Conservation (phyloP, 352 stramenopile species). For the Phytopythium oedochilum region DNA sequence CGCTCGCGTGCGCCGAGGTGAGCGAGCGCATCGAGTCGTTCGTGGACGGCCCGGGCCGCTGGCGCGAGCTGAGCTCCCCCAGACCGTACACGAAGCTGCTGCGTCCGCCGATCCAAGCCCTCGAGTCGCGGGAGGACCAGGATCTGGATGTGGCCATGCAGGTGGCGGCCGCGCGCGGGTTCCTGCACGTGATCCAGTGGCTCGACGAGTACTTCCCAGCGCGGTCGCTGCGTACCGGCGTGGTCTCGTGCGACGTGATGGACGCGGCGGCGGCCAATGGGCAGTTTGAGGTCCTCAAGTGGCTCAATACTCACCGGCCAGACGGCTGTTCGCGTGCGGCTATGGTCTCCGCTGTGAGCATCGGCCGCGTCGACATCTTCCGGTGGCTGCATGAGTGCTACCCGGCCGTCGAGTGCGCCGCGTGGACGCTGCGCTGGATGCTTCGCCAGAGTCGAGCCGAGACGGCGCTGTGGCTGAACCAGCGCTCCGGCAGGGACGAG, state of each 20-base stretch:
- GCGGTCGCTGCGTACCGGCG: neutral
- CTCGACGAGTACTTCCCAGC: conserved; percentile 11
- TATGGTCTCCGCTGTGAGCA: conserved; percentile 20
- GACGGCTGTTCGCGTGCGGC: conserved; percentile 28
- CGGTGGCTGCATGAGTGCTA: conserved; percentile 22
- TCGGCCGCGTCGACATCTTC: conserved; percentile 20
- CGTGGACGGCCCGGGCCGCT: neutral
- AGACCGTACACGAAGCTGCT: neutral
- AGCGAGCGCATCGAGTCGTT: conserved; percentile 1
- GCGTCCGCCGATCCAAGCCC: neutral
- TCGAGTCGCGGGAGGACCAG: neutral
- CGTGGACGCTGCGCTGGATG: conserved; percentile 4
- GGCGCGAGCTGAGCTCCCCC: neutral
- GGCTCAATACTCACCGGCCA: conserved; percentile 16
- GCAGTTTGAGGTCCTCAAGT: conserved; percentile 18
- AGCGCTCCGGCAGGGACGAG: neutral
- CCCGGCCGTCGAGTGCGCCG: conserved; percentile 1
- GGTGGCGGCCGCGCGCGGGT: conserved; percentile 7
- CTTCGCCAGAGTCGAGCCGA: conserved; percentile 1
- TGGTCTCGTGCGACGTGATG: conserved; percentile 18
- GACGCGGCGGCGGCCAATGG: conserved; percentile 26
- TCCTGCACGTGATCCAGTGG: conserved; percentile 18
- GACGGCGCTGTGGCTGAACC: conserved; percentile 7
- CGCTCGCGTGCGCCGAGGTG: neutral
- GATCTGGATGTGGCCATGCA: conserved; percentile 14